phyloP scores from a whole-genome alignment of 345 rosid species.

The Barbarea vulgaris region DNA sequence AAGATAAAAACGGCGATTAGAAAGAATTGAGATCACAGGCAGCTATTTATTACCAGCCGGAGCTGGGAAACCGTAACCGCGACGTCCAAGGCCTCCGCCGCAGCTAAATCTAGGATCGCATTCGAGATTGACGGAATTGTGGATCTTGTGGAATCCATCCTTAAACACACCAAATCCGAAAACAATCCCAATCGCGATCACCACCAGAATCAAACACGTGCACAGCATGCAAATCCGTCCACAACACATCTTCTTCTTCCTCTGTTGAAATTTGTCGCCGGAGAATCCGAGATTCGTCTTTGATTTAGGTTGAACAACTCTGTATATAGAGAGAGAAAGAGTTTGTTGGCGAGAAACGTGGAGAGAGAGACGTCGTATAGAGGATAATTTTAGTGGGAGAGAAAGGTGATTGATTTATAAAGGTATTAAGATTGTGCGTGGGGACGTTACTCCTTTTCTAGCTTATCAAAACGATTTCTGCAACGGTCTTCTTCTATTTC shows the following conservation, averaged over 20 bases:
- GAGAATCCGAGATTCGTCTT: conserved; percentile 36
- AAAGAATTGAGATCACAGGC: not conserved
- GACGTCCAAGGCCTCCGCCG: conserved; percentile 51
- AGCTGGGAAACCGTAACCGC: conserved; percentile 52
- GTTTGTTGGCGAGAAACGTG: conserved; percentile 39
- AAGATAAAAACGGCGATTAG: conserved; percentile 3
- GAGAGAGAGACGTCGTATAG: conserved; percentile 1
- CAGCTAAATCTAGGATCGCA: conserved; percentile 43
- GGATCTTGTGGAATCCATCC: conserved; percentile 76
- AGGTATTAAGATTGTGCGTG: not conserved
- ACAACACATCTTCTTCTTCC: conserved; percentile 63
- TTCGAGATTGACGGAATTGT: conserved; percentile 57
- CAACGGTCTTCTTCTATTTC: conserved; percentile 2
- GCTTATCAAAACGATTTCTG: not conserved
- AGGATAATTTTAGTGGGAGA: conserved; percentile 26
- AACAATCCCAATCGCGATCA: conserved; percentile 62
- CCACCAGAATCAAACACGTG: conserved; percentile 70
- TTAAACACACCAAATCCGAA: conserved; percentile 90
- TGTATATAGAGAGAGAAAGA: not conserved
- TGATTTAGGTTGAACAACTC: conserved; percentile 2
- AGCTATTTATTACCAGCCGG: conserved; percentile 28
- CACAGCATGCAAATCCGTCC: conserved; percentile 73
- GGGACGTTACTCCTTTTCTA: conserved; percentile 34
- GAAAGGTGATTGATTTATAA: conserved; percentile 1
- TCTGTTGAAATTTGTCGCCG: conserved; percentile 22